These are phyloP conservation scores for Dactylella cylindrospora DNA, from an alignment of 2,329 filamentous ascomycete species.

Conservation along the genomic window DNA sequence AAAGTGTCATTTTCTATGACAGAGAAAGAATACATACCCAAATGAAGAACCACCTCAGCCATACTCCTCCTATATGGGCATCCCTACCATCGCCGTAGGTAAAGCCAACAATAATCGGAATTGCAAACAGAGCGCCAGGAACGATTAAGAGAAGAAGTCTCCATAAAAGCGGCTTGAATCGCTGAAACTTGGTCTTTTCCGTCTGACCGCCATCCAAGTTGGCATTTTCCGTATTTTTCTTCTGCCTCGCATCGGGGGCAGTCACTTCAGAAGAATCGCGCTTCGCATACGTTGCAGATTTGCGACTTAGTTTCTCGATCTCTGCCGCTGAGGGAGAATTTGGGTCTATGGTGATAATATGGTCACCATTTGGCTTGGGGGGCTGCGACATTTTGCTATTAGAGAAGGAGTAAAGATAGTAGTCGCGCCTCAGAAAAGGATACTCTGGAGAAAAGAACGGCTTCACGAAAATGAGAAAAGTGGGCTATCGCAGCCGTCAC, in stretches of 20 bases:
- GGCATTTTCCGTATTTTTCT: neutral
- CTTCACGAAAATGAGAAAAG: too few species aligned
- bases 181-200: neutral
- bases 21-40: constrained; percentile 45
- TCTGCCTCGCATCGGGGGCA: neutral
- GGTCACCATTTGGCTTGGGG: constrained; percentile 10
- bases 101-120: constrained; percentile 60
- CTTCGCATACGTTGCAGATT: neutral
- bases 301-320: neutral
- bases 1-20: neutral
- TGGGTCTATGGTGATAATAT: constrained; percentile 8
- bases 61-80: constrained; percentile 49
- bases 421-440: too few species aligned
- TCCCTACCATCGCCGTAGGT: constrained; percentile 47
- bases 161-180: neutral
- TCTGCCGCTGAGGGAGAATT: neutral
- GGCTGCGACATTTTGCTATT: neutral
- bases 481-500: too few species aligned
- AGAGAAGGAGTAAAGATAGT: neutral
- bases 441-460: too few species aligned
- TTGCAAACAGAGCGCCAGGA: constrained; percentile 54
- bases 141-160: constrained; percentile 1
- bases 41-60: constrained; percentile 64
- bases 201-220: constrained; percentile 3
- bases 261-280: neutral